Conservation (phyloP, 768 basidiomycete genomes). For the Psilocybe sp. region DNA sequence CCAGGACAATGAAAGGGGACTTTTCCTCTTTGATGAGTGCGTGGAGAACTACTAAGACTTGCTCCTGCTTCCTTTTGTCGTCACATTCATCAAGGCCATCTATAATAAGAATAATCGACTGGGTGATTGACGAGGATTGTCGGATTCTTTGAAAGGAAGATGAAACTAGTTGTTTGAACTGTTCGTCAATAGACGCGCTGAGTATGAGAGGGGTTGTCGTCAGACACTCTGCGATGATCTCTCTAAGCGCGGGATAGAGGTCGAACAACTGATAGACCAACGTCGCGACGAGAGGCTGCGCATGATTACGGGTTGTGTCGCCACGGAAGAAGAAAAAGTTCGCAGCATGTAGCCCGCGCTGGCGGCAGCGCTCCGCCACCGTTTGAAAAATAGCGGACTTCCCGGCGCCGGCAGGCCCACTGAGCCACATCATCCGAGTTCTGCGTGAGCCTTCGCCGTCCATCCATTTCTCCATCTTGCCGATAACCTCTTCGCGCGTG, state of each 20-base stretch:
- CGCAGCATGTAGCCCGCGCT: not conserved
- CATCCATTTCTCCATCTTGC: too few species aligned
- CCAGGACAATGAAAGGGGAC: slow-evolving; percentile 10
- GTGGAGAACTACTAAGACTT: not conserved
- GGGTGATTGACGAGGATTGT: not conserved
- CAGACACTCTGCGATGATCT: not conserved
- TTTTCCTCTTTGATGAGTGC: not conserved
- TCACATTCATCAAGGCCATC: slow-evolving; percentile 20
- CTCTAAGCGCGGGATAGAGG: not conserved
- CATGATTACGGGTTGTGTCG: not conserved
- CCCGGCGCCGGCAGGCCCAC: too few species aligned
- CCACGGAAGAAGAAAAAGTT: not conserved
- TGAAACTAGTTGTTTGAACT: not conserved
- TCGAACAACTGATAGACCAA: not conserved
- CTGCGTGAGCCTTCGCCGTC: too few species aligned
- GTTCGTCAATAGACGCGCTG: not conserved
- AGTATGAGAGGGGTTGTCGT: not conserved
- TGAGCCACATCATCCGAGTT: too few species aligned
- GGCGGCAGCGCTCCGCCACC: too few species aligned
- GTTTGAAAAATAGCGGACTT: too few species aligned
- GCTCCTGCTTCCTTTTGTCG: slow-evolving; percentile 2
- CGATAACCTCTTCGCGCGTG: too few species aligned
- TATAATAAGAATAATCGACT: slow-evolving; percentile 9
- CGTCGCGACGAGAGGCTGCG: not conserved
- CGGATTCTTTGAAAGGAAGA: not conserved